Evolutionary conservation across 805 yeast species (phyloP).

Genomic region (Candida awuae): DNA sequence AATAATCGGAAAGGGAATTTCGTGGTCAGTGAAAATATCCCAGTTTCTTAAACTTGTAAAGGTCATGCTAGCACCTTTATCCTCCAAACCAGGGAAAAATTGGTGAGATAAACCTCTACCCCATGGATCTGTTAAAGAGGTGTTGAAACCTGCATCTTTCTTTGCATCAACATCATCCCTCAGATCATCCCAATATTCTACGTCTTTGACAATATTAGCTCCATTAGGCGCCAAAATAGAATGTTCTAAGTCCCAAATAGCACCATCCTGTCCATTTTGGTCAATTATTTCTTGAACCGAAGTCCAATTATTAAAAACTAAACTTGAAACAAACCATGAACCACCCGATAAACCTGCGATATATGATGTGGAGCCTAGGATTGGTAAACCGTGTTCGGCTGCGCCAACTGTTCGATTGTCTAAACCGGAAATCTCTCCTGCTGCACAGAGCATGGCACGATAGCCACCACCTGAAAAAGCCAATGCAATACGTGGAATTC

Average conservation of each 20-base stretch:
- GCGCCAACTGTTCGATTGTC: constrained; percentile 62
- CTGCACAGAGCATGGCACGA: constrained; percentile 80
- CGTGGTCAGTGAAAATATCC: constrained; percentile 50
- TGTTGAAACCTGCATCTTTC: constrained; percentile 55
- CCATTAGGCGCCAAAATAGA: constrained; percentile 61
- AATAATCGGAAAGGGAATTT: constrained; percentile 67
- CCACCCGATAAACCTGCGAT: constrained; percentile 80
- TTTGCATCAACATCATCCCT: constrained; percentile 45
- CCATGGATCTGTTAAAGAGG: constrained; percentile 74
- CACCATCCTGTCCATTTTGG: constrained; percentile 29
- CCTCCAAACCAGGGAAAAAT: constrained; percentile 52
- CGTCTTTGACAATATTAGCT: constrained; percentile 42
- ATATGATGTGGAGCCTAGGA: constrained; percentile 65
- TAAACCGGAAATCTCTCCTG: constrained; percentile 72
- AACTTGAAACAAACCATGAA: constrained; percentile 67
- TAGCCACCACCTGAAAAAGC: constrained; percentile 86
- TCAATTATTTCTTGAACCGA: constrained; percentile 53
- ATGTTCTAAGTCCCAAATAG: constrained; percentile 63
- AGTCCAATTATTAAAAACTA: constrained; percentile 66
- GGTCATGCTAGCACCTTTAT: constrained; percentile 57
- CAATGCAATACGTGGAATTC: constrained; percentile 39
- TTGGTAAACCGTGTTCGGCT: constrained; percentile 53
- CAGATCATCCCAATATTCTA: constrained; percentile 46
- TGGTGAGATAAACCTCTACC: constrained; percentile 68
- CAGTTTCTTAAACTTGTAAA: constrained; percentile 51